Percentiles rank a stretch among this genome's conserved stretches.
These are phyloP conservation scores for Arthroderma sp. DNA, from an alignment of 2,329 filamentous ascomycete species.

Conservation along the genomic window DNA sequence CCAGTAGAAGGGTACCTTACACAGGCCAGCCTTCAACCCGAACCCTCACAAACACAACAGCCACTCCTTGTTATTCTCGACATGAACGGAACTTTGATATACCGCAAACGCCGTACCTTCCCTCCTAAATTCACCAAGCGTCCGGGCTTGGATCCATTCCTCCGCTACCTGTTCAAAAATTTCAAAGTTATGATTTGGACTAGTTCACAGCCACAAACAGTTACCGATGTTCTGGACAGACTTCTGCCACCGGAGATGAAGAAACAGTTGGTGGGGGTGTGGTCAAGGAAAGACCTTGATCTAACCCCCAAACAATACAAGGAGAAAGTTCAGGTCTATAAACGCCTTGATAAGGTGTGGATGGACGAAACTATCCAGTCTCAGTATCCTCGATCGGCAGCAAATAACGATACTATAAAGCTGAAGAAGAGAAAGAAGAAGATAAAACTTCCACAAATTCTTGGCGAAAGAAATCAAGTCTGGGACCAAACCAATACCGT, in stretches of 20 bases:
- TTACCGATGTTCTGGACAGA: constrained; percentile 44
- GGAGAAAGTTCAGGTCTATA: constrained; percentile 73
- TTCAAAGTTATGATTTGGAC: constrained; percentile 87
- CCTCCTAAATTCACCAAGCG: constrained; percentile 51
- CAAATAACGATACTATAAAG: not conserved
- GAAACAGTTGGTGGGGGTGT: constrained; percentile 52
- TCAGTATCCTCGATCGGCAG: constrained; percentile 25
- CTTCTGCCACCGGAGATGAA: constrained; percentile 49
- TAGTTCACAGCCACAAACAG: constrained; percentile 64
- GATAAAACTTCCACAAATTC: constrained; percentile 12
- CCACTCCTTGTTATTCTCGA: constrained; percentile 75
- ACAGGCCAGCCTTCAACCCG: constrained; percentile 38
- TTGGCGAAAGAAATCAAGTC: constrained; percentile 35
- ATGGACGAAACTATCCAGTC: constrained; percentile 32
- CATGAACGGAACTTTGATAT: constrained; percentile 81
- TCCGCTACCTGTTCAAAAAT: constrained; percentile 59
- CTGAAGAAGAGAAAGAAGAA: not conserved
- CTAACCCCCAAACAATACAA: constrained; percentile 54
- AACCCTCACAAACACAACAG: constrained; percentile 37
- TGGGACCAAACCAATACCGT: constrained; percentile 84
- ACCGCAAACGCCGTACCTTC: constrained; percentile 47
- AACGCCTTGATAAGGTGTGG: constrained; percentile 69
- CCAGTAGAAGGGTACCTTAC: constrained; percentile 51
- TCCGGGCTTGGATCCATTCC: constrained; percentile 55
- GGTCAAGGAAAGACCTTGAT: constrained; percentile 66